phyloP scores from a whole-genome alignment of 2,329 filamentous ascomycete genomes.

The Epichloe sibirici region DNA sequence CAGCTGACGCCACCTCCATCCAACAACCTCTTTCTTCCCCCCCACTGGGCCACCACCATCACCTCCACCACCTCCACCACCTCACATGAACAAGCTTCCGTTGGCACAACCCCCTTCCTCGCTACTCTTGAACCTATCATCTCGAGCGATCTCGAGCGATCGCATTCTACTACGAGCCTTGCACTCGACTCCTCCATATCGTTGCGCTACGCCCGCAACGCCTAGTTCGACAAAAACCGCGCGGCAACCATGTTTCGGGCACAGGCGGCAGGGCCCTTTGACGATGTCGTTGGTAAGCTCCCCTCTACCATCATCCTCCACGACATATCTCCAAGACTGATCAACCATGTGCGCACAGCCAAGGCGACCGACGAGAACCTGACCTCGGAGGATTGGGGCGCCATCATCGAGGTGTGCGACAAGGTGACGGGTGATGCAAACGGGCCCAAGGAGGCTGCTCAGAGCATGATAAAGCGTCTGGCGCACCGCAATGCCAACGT shows the following conservation, averaged over 20 bases:
- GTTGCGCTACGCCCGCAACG: no score
- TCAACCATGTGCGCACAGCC: constrained; percentile 23
- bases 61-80: no score
- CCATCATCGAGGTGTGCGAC: constrained; percentile 53
- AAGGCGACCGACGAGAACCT: constrained; percentile 95
- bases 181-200: no score
- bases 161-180: no score
- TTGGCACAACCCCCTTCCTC: no score
- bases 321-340: neutral
- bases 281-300: constrained; percentile 45
- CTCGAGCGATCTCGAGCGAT: no score
- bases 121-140: no score
- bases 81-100: no score
- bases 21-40: neutral
- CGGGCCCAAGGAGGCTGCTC: constrained; percentile 70
- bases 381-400: constrained; percentile 64
- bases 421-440: constrained; percentile 42
- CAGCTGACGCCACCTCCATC: neutral
- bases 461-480: constrained; percentile 81
- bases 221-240: neutral
- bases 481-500: constrained; percentile 93
- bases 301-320: neutral
- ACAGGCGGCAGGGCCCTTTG: constrained; percentile 44
- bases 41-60: no score
- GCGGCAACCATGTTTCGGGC: constrained; percentile 43